A percentile compares a stretch with the other conserved stretches of the same genome.
Conservation (phyloP, 164 flowering plant genomes). For the Stephania cephalantha region DNA sequence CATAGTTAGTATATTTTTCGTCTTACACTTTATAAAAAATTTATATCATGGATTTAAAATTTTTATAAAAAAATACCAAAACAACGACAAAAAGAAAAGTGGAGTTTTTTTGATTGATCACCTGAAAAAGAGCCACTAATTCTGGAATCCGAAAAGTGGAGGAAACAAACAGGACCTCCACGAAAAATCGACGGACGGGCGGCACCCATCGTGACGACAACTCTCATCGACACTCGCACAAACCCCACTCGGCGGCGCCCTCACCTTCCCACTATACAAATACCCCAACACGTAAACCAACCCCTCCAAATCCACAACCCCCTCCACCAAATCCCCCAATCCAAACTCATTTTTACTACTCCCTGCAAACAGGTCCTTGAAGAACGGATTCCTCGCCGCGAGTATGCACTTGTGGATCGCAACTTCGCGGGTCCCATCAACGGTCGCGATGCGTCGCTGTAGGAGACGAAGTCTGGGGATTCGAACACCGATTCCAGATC, state of each 20-base stretch:
- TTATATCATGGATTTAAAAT: no score
- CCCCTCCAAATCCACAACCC: no score
- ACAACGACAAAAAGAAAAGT: no score
- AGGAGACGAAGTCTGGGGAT: slow-evolving; percentile 32
- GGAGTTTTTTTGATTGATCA: background rate
- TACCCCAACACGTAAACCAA: slow-evolving; percentile 68
- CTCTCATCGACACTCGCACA: slow-evolving; percentile 64
- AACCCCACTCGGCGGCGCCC: slow-evolving; percentile 35
- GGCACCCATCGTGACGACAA: slow-evolving; percentile 60
- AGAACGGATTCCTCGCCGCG: slow-evolving; percentile 49
- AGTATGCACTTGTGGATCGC: slow-evolving; percentile 66
- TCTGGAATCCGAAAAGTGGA: slow-evolving; percentile 54
- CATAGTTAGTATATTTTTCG: no score
- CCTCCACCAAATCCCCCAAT: slow-evolving; percentile 39
- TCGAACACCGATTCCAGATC: slow-evolving; percentile 43
- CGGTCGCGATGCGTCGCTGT: slow-evolving; percentile 46
- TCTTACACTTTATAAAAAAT: no score
- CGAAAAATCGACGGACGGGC: slow-evolving; percentile 62
- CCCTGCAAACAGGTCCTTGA: slow-evolving; percentile 34
- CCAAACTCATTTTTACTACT: slow-evolving; percentile 40
- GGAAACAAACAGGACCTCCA: slow-evolving; percentile 60
- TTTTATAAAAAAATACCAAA: no score
- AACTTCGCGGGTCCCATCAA: slow-evolving; percentile 34
- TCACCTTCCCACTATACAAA: slow-evolving; percentile 61
- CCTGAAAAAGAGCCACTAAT: slow-evolving; percentile 65